phyloP scores from a whole-genome alignment of 306 rosid genomes.

The Glycyrrhiza uralensis region DNA sequence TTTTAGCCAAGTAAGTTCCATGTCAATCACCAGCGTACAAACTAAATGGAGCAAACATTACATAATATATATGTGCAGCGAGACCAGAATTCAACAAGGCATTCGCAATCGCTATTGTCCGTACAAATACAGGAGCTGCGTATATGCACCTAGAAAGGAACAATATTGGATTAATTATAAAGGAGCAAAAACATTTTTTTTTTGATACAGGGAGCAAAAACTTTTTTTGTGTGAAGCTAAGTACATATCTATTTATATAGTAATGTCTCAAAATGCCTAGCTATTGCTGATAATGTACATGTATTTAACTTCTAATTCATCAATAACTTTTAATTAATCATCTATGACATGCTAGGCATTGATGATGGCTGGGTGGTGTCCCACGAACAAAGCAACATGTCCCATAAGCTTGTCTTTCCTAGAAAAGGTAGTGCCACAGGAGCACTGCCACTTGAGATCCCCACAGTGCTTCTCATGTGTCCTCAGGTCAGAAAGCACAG shows the following conservation, averaged over 20 bases:
- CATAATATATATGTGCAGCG: no score
- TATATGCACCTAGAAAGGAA: neutral
- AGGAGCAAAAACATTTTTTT: no score
- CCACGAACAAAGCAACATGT: conserved; percentile 74
- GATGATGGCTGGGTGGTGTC: conserved; percentile 48
- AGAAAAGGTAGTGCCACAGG: conserved; percentile 91
- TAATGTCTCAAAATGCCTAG: neutral
- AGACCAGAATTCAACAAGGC: neutral
- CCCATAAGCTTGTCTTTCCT: conserved; percentile 96
- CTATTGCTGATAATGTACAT: neutral
- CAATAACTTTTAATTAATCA: no score
- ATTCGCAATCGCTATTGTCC: neutral
- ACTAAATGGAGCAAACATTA: neutral
- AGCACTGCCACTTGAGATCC: conserved; percentile 77
- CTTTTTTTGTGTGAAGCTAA: no score
- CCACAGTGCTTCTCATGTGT: conserved; percentile 99
- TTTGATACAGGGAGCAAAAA: no score
- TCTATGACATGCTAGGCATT: conserved; percentile 12
- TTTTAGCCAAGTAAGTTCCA: no score
- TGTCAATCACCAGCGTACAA: no score
- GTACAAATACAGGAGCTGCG: neutral
- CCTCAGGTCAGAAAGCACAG: conserved; percentile 84
- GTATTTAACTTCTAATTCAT: neutral
- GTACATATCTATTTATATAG: no score
- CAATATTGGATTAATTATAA: neutral